Evolutionary conservation across 2,329 filamentous ascomycete genomes (phyloP), one percentile per base, ranked within the genome.

Genomic region (Colletotrichum zoysiae): DNA sequence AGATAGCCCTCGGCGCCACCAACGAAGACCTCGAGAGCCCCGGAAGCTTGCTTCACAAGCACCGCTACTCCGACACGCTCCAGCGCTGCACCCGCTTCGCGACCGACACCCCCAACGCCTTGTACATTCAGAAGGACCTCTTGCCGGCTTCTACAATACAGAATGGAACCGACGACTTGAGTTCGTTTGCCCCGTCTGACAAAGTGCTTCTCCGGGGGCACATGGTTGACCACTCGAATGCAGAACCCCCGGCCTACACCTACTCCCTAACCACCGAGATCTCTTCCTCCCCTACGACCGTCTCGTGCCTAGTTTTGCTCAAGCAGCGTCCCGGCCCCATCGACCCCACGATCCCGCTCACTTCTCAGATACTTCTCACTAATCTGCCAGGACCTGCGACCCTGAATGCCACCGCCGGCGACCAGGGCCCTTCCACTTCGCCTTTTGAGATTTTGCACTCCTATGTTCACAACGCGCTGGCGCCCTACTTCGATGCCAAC

Each of bases 401-500:
- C 74, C 86, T 92, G 71, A 91, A 89, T 76, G 90, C 88, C 76
- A 85, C 88, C 63, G 86, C 89, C 73, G 87, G 90, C 76, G 90
- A 93, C 76, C 92, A 95, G 80, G 91, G 91, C 70, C 88, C 91
- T 68, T 87, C 91, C 35, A 86, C 92, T 67, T 97, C 95, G 57
- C 95, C 95, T 4, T 98, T 95, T 83, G 95, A 98, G 83, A 92
- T 95, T 77, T 86, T 99, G 74, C 95, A 98, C 84, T 94, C 95
- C 70, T 89, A 97, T 77, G 90, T 99, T 75, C 95, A 97, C 82
- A 92, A 95, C 80, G 95, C 93, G 76, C 86, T 99, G 79, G 94
- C 94, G 77, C 96, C 97, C 50, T 98, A 98, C 83, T 99, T 99
- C 80, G 95, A 99, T 85, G 95, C 95, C 77, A 97, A 95, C 81